Base-by-base conservation (phyloP, 805 yeast genomes). In the Yamadazyma kitorensis region DNA sequence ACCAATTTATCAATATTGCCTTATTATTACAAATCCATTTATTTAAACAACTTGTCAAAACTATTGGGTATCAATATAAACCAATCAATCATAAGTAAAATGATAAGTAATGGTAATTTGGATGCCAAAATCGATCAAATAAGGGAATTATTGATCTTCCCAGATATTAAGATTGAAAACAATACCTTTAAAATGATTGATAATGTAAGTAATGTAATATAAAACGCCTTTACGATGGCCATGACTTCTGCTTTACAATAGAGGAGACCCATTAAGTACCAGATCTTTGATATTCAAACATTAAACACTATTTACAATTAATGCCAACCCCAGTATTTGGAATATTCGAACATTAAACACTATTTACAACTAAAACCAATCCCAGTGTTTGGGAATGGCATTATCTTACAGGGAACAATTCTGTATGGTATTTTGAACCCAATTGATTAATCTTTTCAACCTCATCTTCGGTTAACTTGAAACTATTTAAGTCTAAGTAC, bases 391-490 rank as follows among this genome's bases (percentile, higher is more conserved):
- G n/a, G n/a, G n/a, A n/a, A n/a, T n/a, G n/a, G n/a, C n/a, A n/a
- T n/a, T n/a, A n/a, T n/a, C n/a, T n/a, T n/a, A n/a, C n/a, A n/a
- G n/a, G n/a, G n/a, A n/a, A n/a, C n/a, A n/a, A n/a, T 54, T n/a
- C n/a, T n/a, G n/a, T n/a, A 14, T 27, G 45, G 43, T 48, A 48
- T 4, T 40, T 41, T 9, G 43, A 28, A 17, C 67, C 68, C 8
- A 41, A 44, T 8, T 40, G 33, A 31, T 42, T 46, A 29, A 64
- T 63, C 22, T 42, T 30, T 21, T 42, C 43, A 9, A 58, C 49
- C 29, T 84, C 93, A 1, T 57, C 74, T 1, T 55, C 42, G 2
- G 69, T 55, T 37, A 85, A 61, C 44, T 72, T 62, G 42, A 84
- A 80, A 21, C 64, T 66, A 23, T 54, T 59, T 40, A 74, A 75